phyloP scores from a whole-genome alignment of 2,329 filamentous ascomycete genomes.

The Shiraia bambusicola region DNA sequence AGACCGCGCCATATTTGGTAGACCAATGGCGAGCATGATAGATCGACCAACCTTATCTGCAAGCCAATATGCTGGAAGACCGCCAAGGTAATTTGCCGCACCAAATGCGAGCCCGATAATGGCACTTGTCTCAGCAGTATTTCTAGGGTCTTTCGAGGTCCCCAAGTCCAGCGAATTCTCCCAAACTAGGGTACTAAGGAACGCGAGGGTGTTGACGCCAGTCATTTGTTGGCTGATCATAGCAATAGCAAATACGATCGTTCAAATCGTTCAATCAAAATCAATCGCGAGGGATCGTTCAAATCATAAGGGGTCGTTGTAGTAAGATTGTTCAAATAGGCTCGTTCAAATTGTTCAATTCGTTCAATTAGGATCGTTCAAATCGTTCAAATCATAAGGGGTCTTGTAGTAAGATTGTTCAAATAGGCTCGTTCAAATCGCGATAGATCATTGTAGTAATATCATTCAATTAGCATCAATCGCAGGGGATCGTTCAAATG shows the following conservation, averaged over 20 bases:
- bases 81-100: conserved; percentile 20
- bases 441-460: too few species aligned
- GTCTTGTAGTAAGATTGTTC: too few species aligned
- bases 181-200: conserved; percentile 21
- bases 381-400: too few species aligned
- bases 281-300: too few species aligned
- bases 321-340: too few species aligned
- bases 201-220: conserved; percentile 18
- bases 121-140: conserved; percentile 9
- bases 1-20: conserved; percentile 28
- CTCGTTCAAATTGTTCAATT: conserved; percentile 14
- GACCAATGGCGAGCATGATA: conserved; percentile 19
- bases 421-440: too few species aligned
- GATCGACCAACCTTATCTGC: conserved; percentile 23
- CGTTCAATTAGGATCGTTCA: too few species aligned
- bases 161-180: conserved; percentile 2
- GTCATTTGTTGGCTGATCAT: conserved; percentile 22
- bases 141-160: background rate
- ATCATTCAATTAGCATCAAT: too few species aligned
- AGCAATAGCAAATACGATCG: conserved; percentile 16
- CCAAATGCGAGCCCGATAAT: conserved; percentile 22
- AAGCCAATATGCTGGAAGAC: conserved; percentile 23
- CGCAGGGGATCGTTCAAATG: too few species aligned
- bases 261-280: conserved; percentile 19
- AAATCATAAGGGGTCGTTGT: too few species aligned